Evolutionary conservation across 164 flowering plant genomes (phyloP).

Genomic region (Kalanchoe fedtschenkoi): DNA sequence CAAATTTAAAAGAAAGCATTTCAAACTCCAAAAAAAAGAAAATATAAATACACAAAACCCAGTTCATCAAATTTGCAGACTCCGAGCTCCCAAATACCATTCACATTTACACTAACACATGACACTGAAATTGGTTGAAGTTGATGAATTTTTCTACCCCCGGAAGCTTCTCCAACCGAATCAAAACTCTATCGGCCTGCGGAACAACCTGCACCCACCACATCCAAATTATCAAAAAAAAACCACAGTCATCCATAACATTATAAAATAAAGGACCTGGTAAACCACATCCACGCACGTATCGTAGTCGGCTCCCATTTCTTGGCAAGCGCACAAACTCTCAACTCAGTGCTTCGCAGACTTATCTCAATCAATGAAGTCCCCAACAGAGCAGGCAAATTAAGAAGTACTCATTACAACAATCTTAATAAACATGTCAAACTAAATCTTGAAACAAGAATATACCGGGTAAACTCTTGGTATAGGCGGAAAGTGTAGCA

Average conservation of each 20-base stretch:
- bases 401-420: too few relatives aligned
- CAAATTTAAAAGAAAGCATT: background rate
- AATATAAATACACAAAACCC: background rate
- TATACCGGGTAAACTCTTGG: too few relatives aligned
- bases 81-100: background rate
- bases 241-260: background rate
- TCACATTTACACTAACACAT: background rate
- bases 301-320: slow-evolving; percentile 83
- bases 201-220: slow-evolving; percentile 70
- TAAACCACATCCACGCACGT: background rate
- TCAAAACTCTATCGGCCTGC: slow-evolving; percentile 75
- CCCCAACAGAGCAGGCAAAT: too few relatives aligned
- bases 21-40: background rate
- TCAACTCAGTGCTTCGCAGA: slow-evolving; percentile 24
- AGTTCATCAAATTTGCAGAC: background rate
- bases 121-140: background rate
- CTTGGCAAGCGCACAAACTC: slow-evolving; percentile 43
- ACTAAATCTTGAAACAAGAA: too few relatives aligned
- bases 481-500: too few relatives aligned
- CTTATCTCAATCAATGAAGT: too few relatives aligned
- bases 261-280: too few relatives aligned
- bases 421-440: too few relatives aligned
- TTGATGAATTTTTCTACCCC: slow-evolving; percentile 32
- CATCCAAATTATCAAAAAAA: background rate
- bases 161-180: slow-evolving; percentile 66